Percentiles rank a stretch among this genome's conserved stretches.
phyloP scores from a whole-genome alignment of 2,329 filamentous ascomycete species.

The Achaetomium macrosporum region DNA sequence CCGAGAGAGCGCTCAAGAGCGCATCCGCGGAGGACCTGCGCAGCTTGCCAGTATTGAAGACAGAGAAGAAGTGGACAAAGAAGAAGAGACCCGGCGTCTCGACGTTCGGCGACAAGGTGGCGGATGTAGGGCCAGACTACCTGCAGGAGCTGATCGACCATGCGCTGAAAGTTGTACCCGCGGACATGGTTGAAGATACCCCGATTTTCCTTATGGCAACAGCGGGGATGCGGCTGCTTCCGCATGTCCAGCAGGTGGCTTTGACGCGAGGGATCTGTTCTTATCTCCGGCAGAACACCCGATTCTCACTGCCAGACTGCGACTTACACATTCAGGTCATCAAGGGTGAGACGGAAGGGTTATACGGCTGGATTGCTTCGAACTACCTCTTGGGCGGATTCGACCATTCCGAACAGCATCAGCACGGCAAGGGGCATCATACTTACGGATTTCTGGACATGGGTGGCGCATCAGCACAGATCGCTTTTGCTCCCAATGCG shows the following conservation, averaged over 20 bases:
- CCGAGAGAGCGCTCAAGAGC: constrained; percentile 57
- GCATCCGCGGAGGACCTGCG: constrained; percentile 55
- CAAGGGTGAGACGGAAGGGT: constrained; percentile 85
- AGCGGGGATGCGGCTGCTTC: constrained; percentile 85
- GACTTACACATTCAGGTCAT: constrained; percentile 87
- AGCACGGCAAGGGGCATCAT: constrained; percentile 80
- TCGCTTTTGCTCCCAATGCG: constrained; percentile 90
- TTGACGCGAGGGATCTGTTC: constrained; percentile 75
- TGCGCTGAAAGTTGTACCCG: constrained; percentile 71
- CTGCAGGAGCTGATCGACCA: constrained; percentile 74
- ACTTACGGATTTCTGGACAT: constrained; percentile 98
- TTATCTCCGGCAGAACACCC: constrained; percentile 69
- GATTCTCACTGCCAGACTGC: constrained; percentile 87
- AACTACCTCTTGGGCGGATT: constrained; percentile 95
- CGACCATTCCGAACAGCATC: constrained; percentile 65
- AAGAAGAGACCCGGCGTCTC: constrained; percentile 94
- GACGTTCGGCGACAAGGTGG: constrained; percentile 73
- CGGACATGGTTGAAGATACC: constrained; percentile 70
- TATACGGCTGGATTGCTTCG: constrained; percentile 96
- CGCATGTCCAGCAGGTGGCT: constrained; percentile 62
- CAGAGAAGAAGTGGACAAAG: constrained; percentile 81
- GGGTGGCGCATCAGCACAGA: constrained; percentile 96
- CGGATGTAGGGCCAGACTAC: constrained; percentile 74
- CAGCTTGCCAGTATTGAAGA: constrained; percentile 71
- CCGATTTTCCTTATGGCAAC: constrained; percentile 95